These are phyloP conservation scores for Coemansia furcata DNA, from an alignment of 192 early-diverging fungal genomes.

Conservation along the genomic window DNA sequence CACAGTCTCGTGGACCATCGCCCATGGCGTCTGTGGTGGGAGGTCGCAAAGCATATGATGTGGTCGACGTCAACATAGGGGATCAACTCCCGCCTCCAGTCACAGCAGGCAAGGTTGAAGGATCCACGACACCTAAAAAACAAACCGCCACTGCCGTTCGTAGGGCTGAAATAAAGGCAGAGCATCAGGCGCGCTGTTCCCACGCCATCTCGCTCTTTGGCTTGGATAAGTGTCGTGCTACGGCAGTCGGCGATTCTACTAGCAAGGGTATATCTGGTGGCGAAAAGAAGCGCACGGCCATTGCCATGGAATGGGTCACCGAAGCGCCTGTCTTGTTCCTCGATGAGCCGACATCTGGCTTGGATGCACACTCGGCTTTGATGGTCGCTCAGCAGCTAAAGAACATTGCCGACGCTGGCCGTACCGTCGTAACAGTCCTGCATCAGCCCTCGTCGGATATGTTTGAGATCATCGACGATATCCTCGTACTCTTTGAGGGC, in stretches of 20 bases:
- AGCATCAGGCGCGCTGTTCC: conserved; percentile 46
- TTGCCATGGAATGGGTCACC: conserved; percentile 71
- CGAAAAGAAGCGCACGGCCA: conserved; percentile 70
- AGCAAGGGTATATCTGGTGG: conserved; percentile 73
- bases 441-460: conserved; percentile 62
- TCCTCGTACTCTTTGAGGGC: conserved; percentile 67
- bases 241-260: conserved; percentile 62
- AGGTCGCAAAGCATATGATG: neutral
- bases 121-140: conserved; percentile 14
- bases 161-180: conserved; percentile 3
- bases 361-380: conserved; percentile 60
- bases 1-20: neutral
- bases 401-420: conserved; percentile 41
- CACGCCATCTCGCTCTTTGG: conserved; percentile 60
- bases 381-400: conserved; percentile 52
- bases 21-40: neutral
- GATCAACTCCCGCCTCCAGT: conserved; percentile 32
- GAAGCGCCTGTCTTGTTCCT: conserved; percentile 66
- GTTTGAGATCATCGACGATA: conserved; percentile 65
- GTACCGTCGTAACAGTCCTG: conserved; percentile 48
- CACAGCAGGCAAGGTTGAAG: neutral
- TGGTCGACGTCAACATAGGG: conserved; percentile 10
- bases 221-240: conserved; percentile 65
- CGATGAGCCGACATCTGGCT: conserved; percentile 72
- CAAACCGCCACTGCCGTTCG: conserved; percentile 17